Evolutionary conservation across 2,329 filamentous ascomycete genomes (phyloP), one percentile per base, ranked within the genome.

Genomic region (Colletotrichum brevisporum): DNA sequence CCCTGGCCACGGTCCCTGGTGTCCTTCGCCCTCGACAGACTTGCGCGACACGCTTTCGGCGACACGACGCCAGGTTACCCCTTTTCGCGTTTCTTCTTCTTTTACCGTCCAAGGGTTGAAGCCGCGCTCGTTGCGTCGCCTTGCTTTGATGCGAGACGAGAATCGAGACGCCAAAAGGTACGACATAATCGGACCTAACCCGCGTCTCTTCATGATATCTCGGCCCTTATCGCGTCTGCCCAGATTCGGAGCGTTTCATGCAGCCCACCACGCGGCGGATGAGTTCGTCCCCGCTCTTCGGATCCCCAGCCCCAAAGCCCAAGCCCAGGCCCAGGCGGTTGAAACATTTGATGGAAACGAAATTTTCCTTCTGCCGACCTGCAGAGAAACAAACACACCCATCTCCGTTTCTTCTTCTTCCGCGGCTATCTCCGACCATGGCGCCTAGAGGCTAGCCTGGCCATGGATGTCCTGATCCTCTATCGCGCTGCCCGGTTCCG

Each of bases 301-400:
- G 62, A 51, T 52, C 56, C 56, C 39, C 43, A 55, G 52, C n/a
- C 16, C 27, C 26, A 66, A 36, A 36, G 31, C 10, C 31, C 31
- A 36, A 36, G 31, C 31, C 31, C 31, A 36, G 31, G 36, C 41
- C 66, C 57, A 55, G 61, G 54, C 41, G 45, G 26, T 66, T 69
- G 66, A 69, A 69, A 69, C 66, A 60, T 66, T 69, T 66, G 41
- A 69, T 69, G 66, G 62, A 66, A 69, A 69, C 55, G 24, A 27
- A 21, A 24, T 21, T 54, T 56, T 56, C 36, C 54, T 24, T 55
- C 9, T 51, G 39, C 31, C 55, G 55, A 47, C 45, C 31, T 66
- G 51, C 61, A 66, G 50, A 58, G 63, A 60, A 65, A 53, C 36
- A 43, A 36, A 36, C 31, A 36, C 31, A 26, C 31, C 41, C 43